Percentiles rank a stretch among this genome's conserved stretches.
Evolutionary conservation across 2,329 filamentous ascomycete species (phyloP).

Genomic region (Lasiodiplodia sp.): DNA sequence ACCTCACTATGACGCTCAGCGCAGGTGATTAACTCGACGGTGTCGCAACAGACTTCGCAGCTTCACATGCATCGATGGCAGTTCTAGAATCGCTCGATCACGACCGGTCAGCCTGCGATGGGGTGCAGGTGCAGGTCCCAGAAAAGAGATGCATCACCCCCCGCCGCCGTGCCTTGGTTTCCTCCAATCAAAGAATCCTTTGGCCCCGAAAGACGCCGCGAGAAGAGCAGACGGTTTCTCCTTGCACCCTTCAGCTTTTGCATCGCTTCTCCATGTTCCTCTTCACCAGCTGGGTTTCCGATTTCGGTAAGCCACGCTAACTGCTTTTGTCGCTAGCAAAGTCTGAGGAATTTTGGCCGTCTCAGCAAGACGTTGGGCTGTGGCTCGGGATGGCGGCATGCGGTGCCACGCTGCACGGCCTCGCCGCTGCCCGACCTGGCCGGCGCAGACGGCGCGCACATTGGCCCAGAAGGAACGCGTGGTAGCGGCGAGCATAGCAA

Average conservation of each 20-base stretch:
- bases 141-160: too few species aligned
- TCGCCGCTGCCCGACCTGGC: constrained; percentile 11
- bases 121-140: constrained; percentile 1
- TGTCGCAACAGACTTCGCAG: not conserved
- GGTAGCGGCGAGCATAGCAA: not conserved
- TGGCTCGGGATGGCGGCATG: constrained; percentile 5
- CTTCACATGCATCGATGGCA: not conserved
- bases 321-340: not conserved
- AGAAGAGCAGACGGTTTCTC: not conserved
- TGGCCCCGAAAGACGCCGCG: too few species aligned
- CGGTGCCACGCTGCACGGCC: not conserved
- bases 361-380: not conserved
- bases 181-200: too few species aligned
- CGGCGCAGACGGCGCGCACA: not conserved
- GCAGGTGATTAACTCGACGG: too few species aligned
- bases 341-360: not conserved
- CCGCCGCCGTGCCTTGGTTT: too few species aligned
- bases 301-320: not conserved
- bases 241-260: not conserved
- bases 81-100: not conserved
- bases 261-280: not conserved
- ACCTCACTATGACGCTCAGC: too few species aligned
- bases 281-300: not conserved
- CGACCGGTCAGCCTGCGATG: not conserved
- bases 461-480: not conserved